Base-by-base conservation (phyloP, 176 grass and related monocot species). In the Aegilops umbellulata region DNA sequence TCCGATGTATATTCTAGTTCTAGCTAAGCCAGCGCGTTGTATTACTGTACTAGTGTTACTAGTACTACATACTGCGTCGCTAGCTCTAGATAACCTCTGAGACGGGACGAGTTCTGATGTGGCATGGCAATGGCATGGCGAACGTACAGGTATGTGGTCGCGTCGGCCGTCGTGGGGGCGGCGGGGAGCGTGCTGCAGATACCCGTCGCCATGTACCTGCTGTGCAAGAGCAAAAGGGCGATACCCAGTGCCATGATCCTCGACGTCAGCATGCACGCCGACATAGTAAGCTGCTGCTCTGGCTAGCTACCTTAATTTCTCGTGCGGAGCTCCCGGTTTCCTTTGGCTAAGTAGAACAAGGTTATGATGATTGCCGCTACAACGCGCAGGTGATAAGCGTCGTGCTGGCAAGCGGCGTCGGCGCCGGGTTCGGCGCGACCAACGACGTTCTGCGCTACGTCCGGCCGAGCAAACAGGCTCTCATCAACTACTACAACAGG, bases 351-450 rank as follows among this genome's bases (percentile, higher is more conserved):
- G 31, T 35, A 35, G 1, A 1, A 26, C 11, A 11, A 7, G 25
- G 47, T 49, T 49, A 6, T 49, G 44, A 47, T 47, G 1, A 38
- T 38, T 8, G 8, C 36, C 12, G 67, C 67, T 4, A 0, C 10
- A 0, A 11, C 25, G 35, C 6, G 26, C 74, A 85, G 85, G 80
- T 9, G 63, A 76, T 60, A 2, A 77, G 31, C 25, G 5, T 34
- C 10, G 35, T 69, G 36, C 64, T 88, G 20, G 74, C 80, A 10
- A 88, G 73, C 73, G 86, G 51, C 80, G 80, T 83, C 0, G 80
- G 86, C 36, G 80, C 86, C 15, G 86, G 86, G 31, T 76, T 87
- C 11, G 86, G 86, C 23, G 79, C 79, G 17, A 55, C 44, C 15
- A 8, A 31, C 60, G 86, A 87, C 70, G 41, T 19, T 15, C 0